phyloP scores from a whole-genome alignment of 176 grass and related monocot species.

The Zizania latifolia region DNA sequence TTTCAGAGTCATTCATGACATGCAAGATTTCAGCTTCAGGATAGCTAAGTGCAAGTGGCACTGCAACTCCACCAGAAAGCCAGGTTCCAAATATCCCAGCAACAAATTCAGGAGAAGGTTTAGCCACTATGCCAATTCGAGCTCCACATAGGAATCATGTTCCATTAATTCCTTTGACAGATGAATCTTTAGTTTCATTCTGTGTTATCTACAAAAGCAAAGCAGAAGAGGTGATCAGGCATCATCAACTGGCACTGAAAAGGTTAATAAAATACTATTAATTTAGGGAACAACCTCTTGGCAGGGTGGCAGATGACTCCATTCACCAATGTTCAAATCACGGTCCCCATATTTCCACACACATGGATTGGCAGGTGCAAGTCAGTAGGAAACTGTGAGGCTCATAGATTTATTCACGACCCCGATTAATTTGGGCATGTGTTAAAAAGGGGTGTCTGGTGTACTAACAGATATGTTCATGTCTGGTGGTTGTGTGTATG shows the following conservation, averaged over 20 bases:
- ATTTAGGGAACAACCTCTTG: not conserved
- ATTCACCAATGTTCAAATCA: not conserved
- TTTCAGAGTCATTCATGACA: conserved; percentile 98
- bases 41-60: conserved; percentile 88
- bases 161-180: conserved; percentile 21
- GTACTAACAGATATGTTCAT: not conserved
- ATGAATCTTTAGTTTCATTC: conserved; percentile 27
- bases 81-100: conserved; percentile 81
- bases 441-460: not conserved
- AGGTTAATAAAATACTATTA: conserved; percentile 4
- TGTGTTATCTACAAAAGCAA: conserved; percentile 11
- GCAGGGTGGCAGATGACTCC: not conserved
- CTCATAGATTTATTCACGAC: not conserved
- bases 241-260: not conserved
- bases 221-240: not conserved
- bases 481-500: not conserved
- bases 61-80: conserved; percentile 94
- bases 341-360: not conserved
- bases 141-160: conserved; percentile 51
- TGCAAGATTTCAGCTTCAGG: conserved; percentile 87
- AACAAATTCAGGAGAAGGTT: conserved; percentile 98
- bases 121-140: conserved; percentile 83
- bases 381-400: not conserved
- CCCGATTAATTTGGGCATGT: not conserved
- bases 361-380: not conserved